These are phyloP conservation scores for Solanum lignicaule DNA, from an alignment of 257 asterid species.

Conservation along the genomic window DNA sequence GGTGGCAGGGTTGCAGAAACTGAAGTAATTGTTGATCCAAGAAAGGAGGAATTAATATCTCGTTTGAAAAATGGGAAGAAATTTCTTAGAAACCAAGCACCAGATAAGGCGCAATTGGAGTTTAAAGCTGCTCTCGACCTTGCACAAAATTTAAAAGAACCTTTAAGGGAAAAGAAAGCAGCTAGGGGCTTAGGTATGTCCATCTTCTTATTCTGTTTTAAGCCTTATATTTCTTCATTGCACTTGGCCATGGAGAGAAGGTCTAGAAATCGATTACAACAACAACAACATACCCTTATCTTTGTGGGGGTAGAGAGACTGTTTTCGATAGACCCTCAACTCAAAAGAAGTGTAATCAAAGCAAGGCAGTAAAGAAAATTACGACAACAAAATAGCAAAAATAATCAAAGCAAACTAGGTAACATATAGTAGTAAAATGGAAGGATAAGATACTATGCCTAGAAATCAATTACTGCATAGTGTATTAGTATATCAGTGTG, in stretches of 20 bases:
- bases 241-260: not conserved
- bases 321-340: not conserved
- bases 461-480: not conserved
- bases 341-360: not conserved
- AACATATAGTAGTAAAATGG: not conserved
- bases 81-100: constrained; percentile 76
- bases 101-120: constrained; percentile 67
- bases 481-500: not conserved
- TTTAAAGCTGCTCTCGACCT: constrained; percentile 81
- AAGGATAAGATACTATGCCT: not conserved
- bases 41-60: constrained; percentile 63
- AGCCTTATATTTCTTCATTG: not conserved
- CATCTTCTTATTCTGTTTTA: not conserved
- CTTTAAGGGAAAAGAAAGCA: constrained; percentile 93
- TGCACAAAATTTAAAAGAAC: constrained; percentile 68
- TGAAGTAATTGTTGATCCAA: constrained; percentile 84
- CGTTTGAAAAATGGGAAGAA: constrained; percentile 78
- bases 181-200: constrained; percentile 90
- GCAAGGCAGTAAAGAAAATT: not conserved
- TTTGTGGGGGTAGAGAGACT: not conserved
- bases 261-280: not conserved
- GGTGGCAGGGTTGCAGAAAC: constrained; percentile 62
- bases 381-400: not conserved
- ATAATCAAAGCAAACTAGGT: not conserved
- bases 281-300: not conserved